Percentiles rank a stretch among this genome's conserved stretches.
Evolutionary conservation across 2,329 filamentous ascomycete genomes (phyloP).

Genomic region (Neofusicoccum cordaticola): DNA sequence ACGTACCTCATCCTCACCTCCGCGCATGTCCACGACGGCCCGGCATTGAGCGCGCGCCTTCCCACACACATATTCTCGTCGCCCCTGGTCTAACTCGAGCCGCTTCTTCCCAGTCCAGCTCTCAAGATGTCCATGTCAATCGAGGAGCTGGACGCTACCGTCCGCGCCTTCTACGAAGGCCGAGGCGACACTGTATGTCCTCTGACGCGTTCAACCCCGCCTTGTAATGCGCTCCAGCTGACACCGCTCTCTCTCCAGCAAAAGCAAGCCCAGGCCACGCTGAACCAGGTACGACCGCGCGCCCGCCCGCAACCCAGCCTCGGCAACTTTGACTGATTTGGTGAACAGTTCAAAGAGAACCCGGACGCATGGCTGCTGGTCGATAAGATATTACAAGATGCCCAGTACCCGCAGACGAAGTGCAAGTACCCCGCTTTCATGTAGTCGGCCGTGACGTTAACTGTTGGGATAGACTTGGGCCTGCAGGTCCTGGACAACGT

Average conservation of each 20-base stretch:
- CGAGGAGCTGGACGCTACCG: slow-evolving; percentile 91
- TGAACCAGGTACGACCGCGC: slow-evolving; percentile 74
- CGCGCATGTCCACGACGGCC: slow-evolving; percentile 15
- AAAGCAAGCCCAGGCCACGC: slow-evolving; percentile 88
- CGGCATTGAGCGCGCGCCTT: slow-evolving; percentile 16
- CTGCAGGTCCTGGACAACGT: slow-evolving; percentile 97
- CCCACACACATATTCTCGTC: neutral
- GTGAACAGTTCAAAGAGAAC: slow-evolving; percentile 89
- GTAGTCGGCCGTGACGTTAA: slow-evolving; percentile 20
- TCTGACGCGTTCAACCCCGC: slow-evolving; percentile 9
- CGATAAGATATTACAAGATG: slow-evolving; percentile 92
- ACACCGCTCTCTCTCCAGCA: slow-evolving; percentile 58
- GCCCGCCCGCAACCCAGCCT: slow-evolving; percentile 13
- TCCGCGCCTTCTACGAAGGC: slow-evolving; percentile 96
- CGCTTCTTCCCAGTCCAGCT: slow-evolving; percentile 11
- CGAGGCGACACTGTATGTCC: slow-evolving; percentile 83
- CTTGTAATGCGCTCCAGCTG: slow-evolving; percentile 24
- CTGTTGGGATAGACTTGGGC: slow-evolving; percentile 66
- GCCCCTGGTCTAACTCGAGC: neutral
- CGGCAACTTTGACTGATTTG: slow-evolving; percentile 1
- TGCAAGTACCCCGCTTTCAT: slow-evolving; percentile 58
- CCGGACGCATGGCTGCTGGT: slow-evolving; percentile 97
- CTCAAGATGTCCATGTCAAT: slow-evolving; percentile 67
- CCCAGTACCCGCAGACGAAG: slow-evolving; percentile 93
- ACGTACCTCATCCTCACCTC: slow-evolving; percentile 7